Base-by-base conservation (phyloP, 129 eudicot genomes). In the Artemisia argyi region DNA sequence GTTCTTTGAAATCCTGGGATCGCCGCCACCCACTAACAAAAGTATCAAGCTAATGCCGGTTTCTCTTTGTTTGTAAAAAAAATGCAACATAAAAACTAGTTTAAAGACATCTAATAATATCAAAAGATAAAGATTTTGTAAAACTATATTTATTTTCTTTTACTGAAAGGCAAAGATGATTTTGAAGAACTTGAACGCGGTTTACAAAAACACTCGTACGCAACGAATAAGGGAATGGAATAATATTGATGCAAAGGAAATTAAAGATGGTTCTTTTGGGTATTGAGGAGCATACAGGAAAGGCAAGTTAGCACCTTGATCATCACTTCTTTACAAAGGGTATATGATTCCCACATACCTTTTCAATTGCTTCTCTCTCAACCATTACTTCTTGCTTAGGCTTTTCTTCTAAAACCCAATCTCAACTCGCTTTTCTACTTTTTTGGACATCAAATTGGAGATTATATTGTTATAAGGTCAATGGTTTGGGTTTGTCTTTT, bases 341-440 rank as follows among this genome's bases (percentile, higher is more conserved):
- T 68, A 82, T 77, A 72, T 61, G 85, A 82, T 82, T 82, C 85
- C 79, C 65, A 75, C 61, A 49, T 53, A 64, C 56, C 69, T 73
- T 78, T 78, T 71, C 73, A 28, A 2, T 24, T 64, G 67, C 67
- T 52, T 69, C 65, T 26, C 24, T 77, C 52, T 70, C 66, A 70
- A 70, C 66, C 72, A 71, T 55, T 53, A 3, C 13, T 35, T 66
- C 9, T 46, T 59, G 7, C 24, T 62, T 49, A 16, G 20, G 26
- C 22, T 28, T 28, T 32, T 49, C 64, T 48, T 65, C 39, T 26
- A 20, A 9, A 9, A 24, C 20, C 42, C 57, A 71, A 47, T 22
- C 12, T 49, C 14, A 49, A 44, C 3, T 42, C 49, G 24, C 51
- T 58, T 57, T 49, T 50, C 24, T 35, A 18, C 39, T 61, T 42